Evolutionary conservation across 73 alveolate genomes (phyloP), one percentile per base, ranked within the genome.

Genomic region (Symbiodinium natans): DNA sequence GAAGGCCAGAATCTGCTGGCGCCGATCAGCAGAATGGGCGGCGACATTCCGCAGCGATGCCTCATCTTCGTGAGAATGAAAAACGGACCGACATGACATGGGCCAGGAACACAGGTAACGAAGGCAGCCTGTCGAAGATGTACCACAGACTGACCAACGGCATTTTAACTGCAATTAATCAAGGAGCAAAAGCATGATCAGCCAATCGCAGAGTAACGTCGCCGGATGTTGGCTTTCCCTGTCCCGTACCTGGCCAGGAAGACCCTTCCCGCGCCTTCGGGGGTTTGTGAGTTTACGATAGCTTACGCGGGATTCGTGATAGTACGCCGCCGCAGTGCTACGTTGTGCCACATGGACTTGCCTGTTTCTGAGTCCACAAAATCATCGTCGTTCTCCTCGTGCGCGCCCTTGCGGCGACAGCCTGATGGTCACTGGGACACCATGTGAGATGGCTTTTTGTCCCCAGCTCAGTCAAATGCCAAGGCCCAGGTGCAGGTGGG

Each of bases 21-120:
- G 73, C 34, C 95, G 59, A 21, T 63, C 74, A 25, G 21, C 31
- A 29, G 95, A 88, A 31, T 63, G 86, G 33, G 95, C 95, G 2
- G 95, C 95, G 23, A 88, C 34, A 77, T 88, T 88, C 36, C 95
- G 95, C 1, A 88, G 95, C 46, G 95, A 17, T 40, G 95, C 95
- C 95, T 88, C 31, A 63, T 23, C n/a, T n/a, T n/a, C n/a, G n/a
- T n/a, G n/a, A n/a, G n/a, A n/a, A n/a, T n/a, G n/a, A n/a, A n/a
- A n/a, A n/a, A n/a, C n/a, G n/a, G n/a, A n/a, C n/a, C n/a, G n/a
- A n/a, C n/a, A n/a, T n/a, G n/a, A n/a, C n/a, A n/a, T n/a, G n/a
- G n/a, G n/a, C n/a, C n/a, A n/a, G n/a, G n/a, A n/a, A n/a, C n/a
- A n/a, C n/a, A n/a, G n/a, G n/a, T n/a, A n/a, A n/a, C n/a, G n/a